Evolutionary conservation across 305 asterid genomes (phyloP).

Genomic region (Plantago rigida): DNA sequence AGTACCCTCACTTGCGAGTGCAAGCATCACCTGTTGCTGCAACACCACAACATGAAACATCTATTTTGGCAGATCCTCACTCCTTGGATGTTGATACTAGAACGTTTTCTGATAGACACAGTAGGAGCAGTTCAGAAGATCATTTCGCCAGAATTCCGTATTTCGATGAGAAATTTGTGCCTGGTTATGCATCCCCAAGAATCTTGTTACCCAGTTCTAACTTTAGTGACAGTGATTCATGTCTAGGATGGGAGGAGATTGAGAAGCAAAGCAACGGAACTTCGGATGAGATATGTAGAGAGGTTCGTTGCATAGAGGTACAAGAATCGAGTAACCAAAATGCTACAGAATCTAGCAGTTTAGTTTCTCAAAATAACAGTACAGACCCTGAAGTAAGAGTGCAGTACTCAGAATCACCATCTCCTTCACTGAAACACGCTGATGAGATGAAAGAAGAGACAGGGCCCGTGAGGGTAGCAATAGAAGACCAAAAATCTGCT

Average conservation of each 20-base stretch:
- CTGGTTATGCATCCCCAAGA: slow-evolving; percentile 37
- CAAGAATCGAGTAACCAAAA: slow-evolving; percentile 38
- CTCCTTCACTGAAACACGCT: slow-evolving; percentile 27
- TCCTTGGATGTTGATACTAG: slow-evolving; percentile 37
- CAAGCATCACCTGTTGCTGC: slow-evolving; percentile 42
- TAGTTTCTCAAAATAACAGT: slow-evolving; percentile 30
- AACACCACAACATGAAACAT: slow-evolving; percentile 33
- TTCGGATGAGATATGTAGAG: slow-evolving; percentile 71
- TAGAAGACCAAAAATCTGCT: slow-evolving; percentile 23
- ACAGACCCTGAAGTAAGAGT: slow-evolving; percentile 26
- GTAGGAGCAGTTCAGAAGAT: slow-evolving; percentile 58
- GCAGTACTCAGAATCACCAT: slow-evolving; percentile 20
- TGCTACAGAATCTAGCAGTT: slow-evolving; percentile 26
- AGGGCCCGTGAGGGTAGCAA: slow-evolving; percentile 7
- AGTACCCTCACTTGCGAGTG: slow-evolving; percentile 59
- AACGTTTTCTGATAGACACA: slow-evolving; percentile 45
- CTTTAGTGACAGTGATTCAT: slow-evolving; percentile 53
- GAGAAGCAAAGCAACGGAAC: slow-evolving; percentile 58
- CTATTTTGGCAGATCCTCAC: slow-evolving; percentile 36
- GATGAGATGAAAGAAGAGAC: slow-evolving; percentile 27
- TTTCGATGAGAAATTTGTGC: slow-evolving; percentile 39
- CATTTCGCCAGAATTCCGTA: slow-evolving; percentile 47
- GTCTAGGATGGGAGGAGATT: slow-evolving; percentile 65
- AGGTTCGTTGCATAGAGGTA: slow-evolving; percentile 67
- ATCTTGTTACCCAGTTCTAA: slow-evolving; percentile 33